A percentile compares a stretch with the other conserved stretches of the same genome.
phyloP scores from a whole-genome alignment of 768 basidiomycete species.

The Macrocybe gigantea region DNA sequence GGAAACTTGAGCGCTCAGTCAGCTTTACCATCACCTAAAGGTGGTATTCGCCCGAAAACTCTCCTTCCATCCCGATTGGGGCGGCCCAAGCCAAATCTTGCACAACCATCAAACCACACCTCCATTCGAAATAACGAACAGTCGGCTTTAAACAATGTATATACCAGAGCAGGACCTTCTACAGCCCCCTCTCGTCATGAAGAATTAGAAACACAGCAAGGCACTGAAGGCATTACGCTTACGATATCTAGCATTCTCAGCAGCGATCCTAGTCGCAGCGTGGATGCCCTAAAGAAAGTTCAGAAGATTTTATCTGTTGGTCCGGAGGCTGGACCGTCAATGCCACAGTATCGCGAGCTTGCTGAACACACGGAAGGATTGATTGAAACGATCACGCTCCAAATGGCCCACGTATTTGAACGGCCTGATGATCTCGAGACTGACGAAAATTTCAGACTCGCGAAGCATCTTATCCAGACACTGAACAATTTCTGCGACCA shows the following conservation, averaged over 20 bases:
- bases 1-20: conserved; percentile 22
- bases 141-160: background rate
- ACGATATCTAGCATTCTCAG: conserved; percentile 88
- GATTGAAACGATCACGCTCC: conserved; percentile 83
- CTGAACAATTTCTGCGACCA: conserved; percentile 95
- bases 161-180: too few species aligned
- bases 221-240: conserved; percentile 61
- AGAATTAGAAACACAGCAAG: background rate
- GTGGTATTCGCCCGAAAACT: conserved; percentile 54
- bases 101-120: conserved; percentile 15
- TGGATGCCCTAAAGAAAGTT: conserved; percentile 90
- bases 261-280: conserved; percentile 78
- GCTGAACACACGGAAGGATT: conserved; percentile 79
- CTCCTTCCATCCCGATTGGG: conserved; percentile 73
- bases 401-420: conserved; percentile 91
- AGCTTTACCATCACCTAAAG: conserved; percentile 35
- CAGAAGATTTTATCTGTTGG: conserved; percentile 79
- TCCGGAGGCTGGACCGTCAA: conserved; percentile 66
- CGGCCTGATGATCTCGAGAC: conserved; percentile 65
- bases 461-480: conserved; percentile 96
- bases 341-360: conserved; percentile 68
- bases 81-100: conserved; percentile 50
- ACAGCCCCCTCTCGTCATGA: too few species aligned
- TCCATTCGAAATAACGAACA: conserved; percentile 22
- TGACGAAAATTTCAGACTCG: conserved; percentile 84